phyloP scores from a whole-genome alignment of 75 land plant species.

The Cunninghamia lanceolata region DNA sequence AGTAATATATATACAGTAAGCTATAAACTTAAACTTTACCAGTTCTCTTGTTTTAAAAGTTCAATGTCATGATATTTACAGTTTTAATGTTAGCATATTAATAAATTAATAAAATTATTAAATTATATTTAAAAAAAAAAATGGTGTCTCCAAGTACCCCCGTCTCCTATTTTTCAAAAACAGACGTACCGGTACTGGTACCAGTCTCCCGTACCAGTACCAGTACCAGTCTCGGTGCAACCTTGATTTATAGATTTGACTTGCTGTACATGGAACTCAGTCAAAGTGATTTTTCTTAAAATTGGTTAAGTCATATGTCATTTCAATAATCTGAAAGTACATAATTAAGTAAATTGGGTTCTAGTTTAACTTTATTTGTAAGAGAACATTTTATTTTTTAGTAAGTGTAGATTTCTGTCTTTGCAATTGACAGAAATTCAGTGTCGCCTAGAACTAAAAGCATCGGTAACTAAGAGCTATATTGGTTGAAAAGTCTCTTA shows the following conservation, averaged over 20 bases:
- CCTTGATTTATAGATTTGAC: not conserved
- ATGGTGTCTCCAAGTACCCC: too few relatives aligned
- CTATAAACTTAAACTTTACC: too few relatives aligned
- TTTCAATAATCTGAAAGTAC: not conserved
- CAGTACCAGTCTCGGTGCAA: too few relatives aligned
- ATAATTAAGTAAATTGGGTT: not conserved
- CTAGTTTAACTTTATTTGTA: not conserved
- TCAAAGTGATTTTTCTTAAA: not conserved
- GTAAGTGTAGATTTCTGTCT: not conserved
- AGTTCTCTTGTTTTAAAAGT: too few relatives aligned
- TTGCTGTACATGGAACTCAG: not conserved
- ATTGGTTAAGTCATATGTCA: not conserved
- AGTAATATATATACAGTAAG: too few relatives aligned
- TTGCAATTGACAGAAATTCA: not conserved
- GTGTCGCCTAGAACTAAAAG: not conserved
- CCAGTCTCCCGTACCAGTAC: too few relatives aligned
- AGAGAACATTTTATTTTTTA: not conserved
- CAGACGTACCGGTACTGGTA: too few relatives aligned
- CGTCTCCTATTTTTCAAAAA: too few relatives aligned
- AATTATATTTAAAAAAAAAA: too few relatives aligned
- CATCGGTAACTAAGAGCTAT: not conserved
- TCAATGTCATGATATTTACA: too few relatives aligned
- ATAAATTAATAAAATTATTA: too few relatives aligned
- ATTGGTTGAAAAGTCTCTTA: not conserved
- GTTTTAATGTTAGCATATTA: too few relatives aligned